Conservation (phyloP, 257 asterid genomes). For the Nemophila menziesii region DNA sequence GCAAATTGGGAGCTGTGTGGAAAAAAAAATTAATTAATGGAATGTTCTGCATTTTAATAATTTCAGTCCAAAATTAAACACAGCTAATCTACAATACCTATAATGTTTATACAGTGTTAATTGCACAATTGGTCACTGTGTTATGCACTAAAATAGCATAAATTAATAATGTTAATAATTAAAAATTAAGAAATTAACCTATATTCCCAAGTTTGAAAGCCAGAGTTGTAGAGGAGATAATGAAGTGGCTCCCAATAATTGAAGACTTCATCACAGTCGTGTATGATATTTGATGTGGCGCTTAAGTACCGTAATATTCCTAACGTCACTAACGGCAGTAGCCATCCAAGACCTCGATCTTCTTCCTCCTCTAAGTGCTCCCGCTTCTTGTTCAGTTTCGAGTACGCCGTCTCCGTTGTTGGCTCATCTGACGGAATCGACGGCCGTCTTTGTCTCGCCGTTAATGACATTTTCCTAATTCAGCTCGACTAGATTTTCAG, state of each 20-base stretch:
- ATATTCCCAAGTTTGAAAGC: constrained; percentile 99
- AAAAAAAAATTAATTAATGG: constrained; percentile 9
- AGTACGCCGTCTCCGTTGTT: constrained; percentile 31
- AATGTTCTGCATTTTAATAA: background rate
- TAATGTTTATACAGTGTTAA: too few species aligned
- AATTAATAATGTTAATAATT: too few species aligned
- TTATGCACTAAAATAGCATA: too few species aligned
- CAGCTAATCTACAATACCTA: too few species aligned
- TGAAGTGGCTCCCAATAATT: constrained; percentile 99
- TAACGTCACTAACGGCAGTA: constrained; percentile 56
- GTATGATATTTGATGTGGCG: constrained; percentile 84
- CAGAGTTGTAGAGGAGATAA: constrained; percentile 77
- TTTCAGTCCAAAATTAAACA: too few species aligned
- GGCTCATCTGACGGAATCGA: constrained; percentile 22
- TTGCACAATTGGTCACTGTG: too few species aligned
- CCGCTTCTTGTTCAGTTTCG: constrained; percentile 83
- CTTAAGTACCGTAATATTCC: constrained; percentile 79
- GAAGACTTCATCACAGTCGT: constrained; percentile 96
- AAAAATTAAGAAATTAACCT: constrained; percentile 43
- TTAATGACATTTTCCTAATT: constrained; percentile 29
- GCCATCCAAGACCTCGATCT: constrained; percentile 58
- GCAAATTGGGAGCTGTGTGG: constrained; percentile 81
- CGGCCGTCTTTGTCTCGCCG: constrained; percentile 82
- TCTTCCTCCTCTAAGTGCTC: constrained; percentile 25
- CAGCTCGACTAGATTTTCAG: too few species aligned